Evolutionary conservation across 2,329 filamentous ascomycete species (phyloP).

Genomic region (Colletotrichum acutatum): DNA sequence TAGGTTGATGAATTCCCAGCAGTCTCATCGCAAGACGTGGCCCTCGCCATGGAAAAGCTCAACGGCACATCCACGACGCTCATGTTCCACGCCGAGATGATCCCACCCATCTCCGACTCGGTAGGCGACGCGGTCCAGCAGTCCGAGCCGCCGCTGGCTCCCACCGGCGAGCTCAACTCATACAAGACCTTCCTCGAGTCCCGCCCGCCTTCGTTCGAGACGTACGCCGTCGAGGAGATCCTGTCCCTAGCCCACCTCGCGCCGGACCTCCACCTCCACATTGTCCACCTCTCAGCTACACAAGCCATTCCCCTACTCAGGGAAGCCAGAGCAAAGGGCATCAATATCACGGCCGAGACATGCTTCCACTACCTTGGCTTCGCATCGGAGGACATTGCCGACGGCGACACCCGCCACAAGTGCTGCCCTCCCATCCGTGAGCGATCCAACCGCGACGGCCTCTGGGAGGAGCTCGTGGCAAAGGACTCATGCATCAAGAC

Average conservation of each 20-base stretch:
- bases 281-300: slow-evolving; percentile 91
- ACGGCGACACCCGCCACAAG: slow-evolving; percentile 92
- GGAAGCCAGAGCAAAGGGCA: slow-evolving; percentile 75
- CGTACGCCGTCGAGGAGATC: slow-evolving; percentile 88
- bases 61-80: slow-evolving; percentile 86
- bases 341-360: slow-evolving; percentile 93
- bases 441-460: slow-evolving; percentile 81
- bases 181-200: slow-evolving; percentile 95
- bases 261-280: slow-evolving; percentile 86
- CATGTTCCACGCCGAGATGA: slow-evolving; percentile 99
- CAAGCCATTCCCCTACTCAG: slow-evolving; percentile 86
- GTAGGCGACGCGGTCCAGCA: slow-evolving; percentile 81
- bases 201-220: slow-evolving; percentile 89
- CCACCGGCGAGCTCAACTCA: slow-evolving; percentile 76
- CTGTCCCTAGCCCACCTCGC: slow-evolving; percentile 83
- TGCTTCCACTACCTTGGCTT: slow-evolving; percentile 95
- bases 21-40: slow-evolving; percentile 82
- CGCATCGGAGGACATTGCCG: slow-evolving; percentile 81
- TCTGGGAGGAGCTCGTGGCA: slow-evolving; percentile 84
- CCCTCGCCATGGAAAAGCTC: slow-evolving; percentile 82
- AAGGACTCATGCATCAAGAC: slow-evolving; percentile 86
- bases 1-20: slow-evolving; percentile 96
- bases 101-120: slow-evolving; percentile 84
- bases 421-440: slow-evolving; percentile 93
- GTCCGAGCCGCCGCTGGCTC: slow-evolving; percentile 75